phyloP scores from a whole-genome alignment of 306 rosid species.

The Lathyrus aphaca region DNA sequence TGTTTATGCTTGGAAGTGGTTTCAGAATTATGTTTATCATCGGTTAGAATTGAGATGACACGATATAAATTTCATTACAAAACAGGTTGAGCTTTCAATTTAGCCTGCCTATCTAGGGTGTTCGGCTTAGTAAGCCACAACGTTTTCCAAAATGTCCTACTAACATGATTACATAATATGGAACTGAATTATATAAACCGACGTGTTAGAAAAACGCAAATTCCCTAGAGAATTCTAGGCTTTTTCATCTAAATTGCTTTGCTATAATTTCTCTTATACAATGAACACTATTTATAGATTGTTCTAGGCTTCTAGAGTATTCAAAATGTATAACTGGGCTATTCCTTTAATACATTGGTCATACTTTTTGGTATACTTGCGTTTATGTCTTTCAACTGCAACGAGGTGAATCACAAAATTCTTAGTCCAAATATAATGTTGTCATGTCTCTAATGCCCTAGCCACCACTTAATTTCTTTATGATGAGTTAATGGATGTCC shows the following conservation, averaged over 20 bases:
- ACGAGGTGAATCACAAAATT: background rate
- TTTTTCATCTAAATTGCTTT: too few species aligned
- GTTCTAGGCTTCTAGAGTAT: too few species aligned
- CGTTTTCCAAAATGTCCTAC: too few species aligned
- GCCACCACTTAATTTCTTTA: background rate
- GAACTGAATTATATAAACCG: too few species aligned
- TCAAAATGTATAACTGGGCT: too few species aligned
- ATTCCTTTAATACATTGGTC: background rate
- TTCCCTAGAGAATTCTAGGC: too few species aligned
- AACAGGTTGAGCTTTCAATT: background rate
- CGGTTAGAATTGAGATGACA: background rate
- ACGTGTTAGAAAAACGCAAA: too few species aligned
- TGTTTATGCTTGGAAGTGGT: background rate
- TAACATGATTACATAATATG: too few species aligned
- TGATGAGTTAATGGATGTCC: background rate
- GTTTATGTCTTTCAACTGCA: background rate
- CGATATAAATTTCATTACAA: conserved; percentile 9
- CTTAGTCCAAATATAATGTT: background rate
- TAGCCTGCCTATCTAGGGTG: background rate
- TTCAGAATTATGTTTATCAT: background rate
- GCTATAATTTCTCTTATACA: too few species aligned
- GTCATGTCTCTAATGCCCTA: background rate
- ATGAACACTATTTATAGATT: too few species aligned
- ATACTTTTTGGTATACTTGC: background rate
- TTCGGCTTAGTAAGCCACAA: background rate